Evolutionary conservation across 495 filamentous ascomycete species (phyloP).

Genomic region (Oidiodendron maius): DNA sequence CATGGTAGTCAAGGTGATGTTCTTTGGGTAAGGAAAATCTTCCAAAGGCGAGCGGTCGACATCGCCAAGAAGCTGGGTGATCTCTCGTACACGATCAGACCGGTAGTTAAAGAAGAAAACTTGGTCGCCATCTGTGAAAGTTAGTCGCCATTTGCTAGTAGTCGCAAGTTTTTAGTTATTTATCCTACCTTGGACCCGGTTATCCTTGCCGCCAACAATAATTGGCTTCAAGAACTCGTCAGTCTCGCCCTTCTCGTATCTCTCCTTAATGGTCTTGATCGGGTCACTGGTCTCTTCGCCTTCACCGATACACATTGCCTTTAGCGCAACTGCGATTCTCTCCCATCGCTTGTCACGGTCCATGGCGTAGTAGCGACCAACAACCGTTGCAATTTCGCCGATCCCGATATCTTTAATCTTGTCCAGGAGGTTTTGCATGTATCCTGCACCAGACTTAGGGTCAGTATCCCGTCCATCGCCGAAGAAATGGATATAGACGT

Average conservation of each 20-base stretch:
- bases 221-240: conserved; percentile 99
- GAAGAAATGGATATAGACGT: conserved; percentile 98
- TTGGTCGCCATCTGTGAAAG: conserved; percentile 68
- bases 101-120: conserved; percentile 99
- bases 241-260: conserved; percentile 80
- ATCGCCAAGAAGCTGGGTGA: conserved; percentile 89
- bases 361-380: conserved; percentile 97
- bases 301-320: conserved; percentile 78
- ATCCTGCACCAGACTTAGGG: conserved; percentile 80
- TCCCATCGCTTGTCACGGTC: conserved; percentile 99
- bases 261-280: conserved; percentile 77
- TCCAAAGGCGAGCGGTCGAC: conserved; percentile 84
- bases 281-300: conserved; percentile 81
- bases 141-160: conserved; percentile 5
- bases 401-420: conserved; percentile 76
- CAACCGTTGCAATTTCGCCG: conserved; percentile 86
- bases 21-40: conserved; percentile 91
- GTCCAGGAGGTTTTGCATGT: conserved; percentile 78
- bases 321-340: conserved; percentile 80
- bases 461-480: conserved; percentile 97
- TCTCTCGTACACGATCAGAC: conserved; percentile 93
- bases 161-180: not conserved
- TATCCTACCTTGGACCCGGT: conserved; percentile 75
- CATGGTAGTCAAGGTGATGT: conserved; percentile 92
- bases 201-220: conserved; percentile 80